Percentiles rank a stretch among this genome's conserved stretches.
Conservation (phyloP, 1,139 yeast genomes). For the Kurtzmaniella natalensis region DNA sequence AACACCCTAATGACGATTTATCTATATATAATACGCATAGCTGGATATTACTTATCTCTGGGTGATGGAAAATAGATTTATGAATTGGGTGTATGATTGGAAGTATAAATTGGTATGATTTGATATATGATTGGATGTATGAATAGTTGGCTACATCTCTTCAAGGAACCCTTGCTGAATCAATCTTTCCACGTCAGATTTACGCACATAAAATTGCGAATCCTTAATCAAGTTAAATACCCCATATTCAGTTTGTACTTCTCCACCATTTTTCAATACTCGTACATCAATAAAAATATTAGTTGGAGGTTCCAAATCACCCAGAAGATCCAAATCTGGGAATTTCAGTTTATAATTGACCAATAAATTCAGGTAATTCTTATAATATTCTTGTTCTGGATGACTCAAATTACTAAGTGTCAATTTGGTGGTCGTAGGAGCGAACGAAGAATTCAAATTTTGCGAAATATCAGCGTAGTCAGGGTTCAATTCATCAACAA, state of each 20-base stretch:
- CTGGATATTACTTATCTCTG: too few species aligned
- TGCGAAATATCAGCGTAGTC: slow-evolving; percentile 13
- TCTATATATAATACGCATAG: too few species aligned
- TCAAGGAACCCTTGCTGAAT: slow-evolving; percentile 93
- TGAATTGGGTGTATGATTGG: too few species aligned
- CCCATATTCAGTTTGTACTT: slow-evolving; percentile 95
- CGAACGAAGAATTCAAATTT: slow-evolving; percentile 12
- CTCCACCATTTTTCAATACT: slow-evolving; percentile 92
- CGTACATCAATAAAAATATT: slow-evolving; percentile 92
- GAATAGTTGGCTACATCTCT: slow-evolving; percentile 54
- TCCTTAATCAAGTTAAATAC: slow-evolving; percentile 93
- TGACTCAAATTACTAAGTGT: slow-evolving; percentile 58
- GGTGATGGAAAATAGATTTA: too few species aligned
- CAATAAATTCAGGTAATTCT: slow-evolving; percentile 64
- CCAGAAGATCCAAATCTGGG: slow-evolving; percentile 84
- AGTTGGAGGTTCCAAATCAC: slow-evolving; percentile 83
- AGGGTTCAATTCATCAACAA: slow-evolving; percentile 20
- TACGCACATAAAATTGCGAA: slow-evolving; percentile 90
- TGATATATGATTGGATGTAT: too few species aligned
- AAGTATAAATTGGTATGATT: too few species aligned
- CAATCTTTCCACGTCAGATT: slow-evolving; percentile 87
- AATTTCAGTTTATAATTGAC: slow-evolving; percentile 75
- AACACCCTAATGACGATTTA: too few species aligned
- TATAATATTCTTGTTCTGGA: slow-evolving; percentile 75
- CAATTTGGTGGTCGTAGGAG: slow-evolving; percentile 29